Evolutionary conservation across 495 filamentous ascomycete species (phyloP).

Genomic region (Penicillium cataractarum): DNA sequence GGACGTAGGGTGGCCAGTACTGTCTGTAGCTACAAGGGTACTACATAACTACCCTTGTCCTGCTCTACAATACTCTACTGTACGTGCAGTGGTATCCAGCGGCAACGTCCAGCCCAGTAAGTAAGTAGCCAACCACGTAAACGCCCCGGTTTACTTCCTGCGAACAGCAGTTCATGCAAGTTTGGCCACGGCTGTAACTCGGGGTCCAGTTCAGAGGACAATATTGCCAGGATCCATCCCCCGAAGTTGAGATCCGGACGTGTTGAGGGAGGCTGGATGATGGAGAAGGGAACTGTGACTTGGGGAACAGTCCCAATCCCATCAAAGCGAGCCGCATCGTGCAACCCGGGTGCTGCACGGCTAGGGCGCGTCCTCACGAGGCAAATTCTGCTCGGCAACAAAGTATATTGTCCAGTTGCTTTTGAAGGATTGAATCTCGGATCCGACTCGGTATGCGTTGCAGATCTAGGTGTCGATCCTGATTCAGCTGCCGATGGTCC

Average conservation of each 20-base stretch:
- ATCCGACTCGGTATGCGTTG: neutral
- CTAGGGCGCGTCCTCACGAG: constrained; percentile 17
- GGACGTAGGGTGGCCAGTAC: neutral
- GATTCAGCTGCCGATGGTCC: neutral
- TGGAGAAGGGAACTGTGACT: neutral
- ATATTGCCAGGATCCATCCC: constrained; percentile 4
- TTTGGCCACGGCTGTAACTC: constrained; percentile 10
- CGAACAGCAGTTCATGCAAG: constrained; percentile 33
- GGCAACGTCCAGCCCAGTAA: constrained; percentile 2
- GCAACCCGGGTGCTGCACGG: neutral
- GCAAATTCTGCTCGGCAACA: constrained; percentile 3
- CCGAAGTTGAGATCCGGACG: constrained; percentile 14
- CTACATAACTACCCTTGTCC: too few species aligned
- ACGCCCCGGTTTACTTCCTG: constrained; percentile 10
- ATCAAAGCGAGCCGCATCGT: constrained; percentile 4
- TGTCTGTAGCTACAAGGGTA: neutral
- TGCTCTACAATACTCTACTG: neutral
- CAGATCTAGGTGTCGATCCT: constrained; percentile 2
- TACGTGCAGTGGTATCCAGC: neutral
- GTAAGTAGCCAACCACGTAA: neutral
- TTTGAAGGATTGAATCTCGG: too few species aligned
- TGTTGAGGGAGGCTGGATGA: neutral
- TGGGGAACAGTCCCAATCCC: neutral
- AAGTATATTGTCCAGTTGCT: neutral
- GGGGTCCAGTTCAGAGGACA: neutral